Evolutionary conservation across 352 stramenopile species (phyloP).

Genomic region (Pythium utonaiense): DNA sequence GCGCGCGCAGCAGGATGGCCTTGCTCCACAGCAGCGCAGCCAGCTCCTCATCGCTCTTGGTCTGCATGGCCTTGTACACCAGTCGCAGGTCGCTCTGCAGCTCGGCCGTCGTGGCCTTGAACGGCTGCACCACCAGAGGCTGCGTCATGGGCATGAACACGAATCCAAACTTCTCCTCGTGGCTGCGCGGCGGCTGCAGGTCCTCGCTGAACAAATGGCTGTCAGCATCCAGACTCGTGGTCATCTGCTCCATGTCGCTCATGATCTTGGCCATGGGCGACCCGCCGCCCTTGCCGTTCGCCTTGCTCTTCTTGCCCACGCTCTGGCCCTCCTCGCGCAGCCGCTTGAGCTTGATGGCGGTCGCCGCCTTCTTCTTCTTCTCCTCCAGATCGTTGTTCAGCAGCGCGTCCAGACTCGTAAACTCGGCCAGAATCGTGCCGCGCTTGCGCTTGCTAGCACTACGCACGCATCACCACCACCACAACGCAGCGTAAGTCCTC

Average conservation of each 20-base stretch:
- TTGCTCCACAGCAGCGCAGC: constrained; percentile 66
- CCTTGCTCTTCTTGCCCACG: constrained; percentile 5
- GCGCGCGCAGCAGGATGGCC: constrained; percentile 55
- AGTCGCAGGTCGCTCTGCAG: constrained; percentile 46
- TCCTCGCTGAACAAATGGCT: constrained; percentile 53
- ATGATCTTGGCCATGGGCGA: constrained; percentile 59
- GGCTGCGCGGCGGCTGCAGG: constrained; percentile 29
- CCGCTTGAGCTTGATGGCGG: constrained; percentile 48
- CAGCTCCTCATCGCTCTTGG: constrained; percentile 45
- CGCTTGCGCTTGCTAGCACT: constrained; percentile 20
- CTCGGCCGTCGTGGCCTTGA: constrained; percentile 54
- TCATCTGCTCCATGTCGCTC: constrained; percentile 65
- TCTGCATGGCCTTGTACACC: constrained; percentile 66
- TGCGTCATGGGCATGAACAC: constrained; percentile 77
- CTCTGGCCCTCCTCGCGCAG: constrained; percentile 51
- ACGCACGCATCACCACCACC: not conserved
- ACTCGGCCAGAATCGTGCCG: constrained; percentile 50
- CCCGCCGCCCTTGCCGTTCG: constrained; percentile 1
- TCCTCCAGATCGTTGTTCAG: constrained; percentile 55
- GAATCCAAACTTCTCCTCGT: constrained; percentile 77
- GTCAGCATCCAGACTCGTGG: constrained; percentile 64
- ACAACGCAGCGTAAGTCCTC: too few relatives aligned
- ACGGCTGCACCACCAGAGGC: constrained; percentile 50
- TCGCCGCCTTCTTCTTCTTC: constrained; percentile 54
- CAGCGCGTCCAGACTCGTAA: constrained; percentile 73